Conservation (phyloP, 2,329 filamentous ascomycete genomes). For the Bisporella sp. region DNA sequence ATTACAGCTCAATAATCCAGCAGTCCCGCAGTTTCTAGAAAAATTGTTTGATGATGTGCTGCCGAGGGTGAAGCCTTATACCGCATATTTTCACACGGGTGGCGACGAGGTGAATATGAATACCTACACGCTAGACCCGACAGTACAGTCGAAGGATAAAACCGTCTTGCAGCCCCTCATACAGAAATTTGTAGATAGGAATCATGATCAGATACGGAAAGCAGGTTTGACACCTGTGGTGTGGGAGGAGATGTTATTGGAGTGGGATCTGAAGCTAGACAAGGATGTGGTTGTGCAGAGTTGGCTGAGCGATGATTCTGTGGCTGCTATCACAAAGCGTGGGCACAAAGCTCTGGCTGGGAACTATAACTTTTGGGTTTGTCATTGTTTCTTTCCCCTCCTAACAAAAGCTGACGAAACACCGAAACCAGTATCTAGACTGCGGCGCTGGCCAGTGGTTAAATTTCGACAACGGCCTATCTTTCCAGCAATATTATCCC, state of each 20-base stretch:
- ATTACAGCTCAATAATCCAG: conserved; percentile 67
- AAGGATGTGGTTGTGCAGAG: conserved; percentile 69
- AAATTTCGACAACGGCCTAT: conserved; percentile 54
- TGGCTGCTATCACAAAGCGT: conserved; percentile 49
- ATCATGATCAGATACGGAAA: conserved; percentile 57
- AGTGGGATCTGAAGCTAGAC: conserved; percentile 70
- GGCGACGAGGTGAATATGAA: conserved; percentile 82
- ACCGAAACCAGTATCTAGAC: conserved; percentile 60
- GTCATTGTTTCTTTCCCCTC: conserved; percentile 16
- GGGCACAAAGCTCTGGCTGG: conserved; percentile 70
- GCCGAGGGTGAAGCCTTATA: conserved; percentile 62
- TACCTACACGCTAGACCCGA: conserved; percentile 66
- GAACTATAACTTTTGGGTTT: conserved; percentile 71
- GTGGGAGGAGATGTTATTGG: conserved; percentile 80
- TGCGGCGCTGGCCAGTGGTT: conserved; percentile 78
- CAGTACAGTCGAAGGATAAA: conserved; percentile 58
- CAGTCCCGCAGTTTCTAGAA: conserved; percentile 65
- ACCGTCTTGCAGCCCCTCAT: conserved; percentile 65
- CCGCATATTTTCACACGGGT: conserved; percentile 75
- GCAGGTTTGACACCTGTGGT: conserved; percentile 66
- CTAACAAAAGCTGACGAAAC: conserved; percentile 8
- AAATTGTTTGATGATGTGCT: conserved; percentile 69
- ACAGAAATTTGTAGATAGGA: conserved; percentile 67
- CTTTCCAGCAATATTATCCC: conserved; percentile 51
- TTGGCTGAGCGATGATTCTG: conserved; percentile 60